A percentile compares a stretch with the other conserved stretches of the same genome.
phyloP scores from a whole-genome alignment of 179 eudicot species.

The Monotropa hypopitys region DNA sequence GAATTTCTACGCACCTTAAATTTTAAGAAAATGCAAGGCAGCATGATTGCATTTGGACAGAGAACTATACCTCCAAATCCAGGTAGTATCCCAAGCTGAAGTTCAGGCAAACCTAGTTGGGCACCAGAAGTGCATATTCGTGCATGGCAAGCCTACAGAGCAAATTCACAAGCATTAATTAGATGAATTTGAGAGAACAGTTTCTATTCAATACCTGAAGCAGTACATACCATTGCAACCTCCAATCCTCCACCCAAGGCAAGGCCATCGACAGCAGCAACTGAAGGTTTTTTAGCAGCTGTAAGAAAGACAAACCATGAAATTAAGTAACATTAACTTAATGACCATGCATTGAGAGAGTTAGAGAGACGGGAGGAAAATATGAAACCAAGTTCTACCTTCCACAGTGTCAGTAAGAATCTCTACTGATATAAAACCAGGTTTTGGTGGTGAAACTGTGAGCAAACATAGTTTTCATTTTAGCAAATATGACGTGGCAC shows the following conservation, averaged over 20 bases:
- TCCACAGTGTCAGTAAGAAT: slow-evolving; percentile 72
- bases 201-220: neutral
- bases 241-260: slow-evolving; percentile 94
- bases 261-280: slow-evolving; percentile 89
- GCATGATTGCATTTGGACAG: neutral
- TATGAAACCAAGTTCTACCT: slow-evolving; percentile 26
- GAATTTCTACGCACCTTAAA: neutral
- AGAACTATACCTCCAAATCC: slow-evolving; percentile 82
- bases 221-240: slow-evolving; percentile 73
- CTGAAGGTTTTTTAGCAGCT: slow-evolving; percentile 86
- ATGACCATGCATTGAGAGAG: neutral
- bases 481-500: neutral
- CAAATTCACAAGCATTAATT: neutral
- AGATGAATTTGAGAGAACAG: neutral
- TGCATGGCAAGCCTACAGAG: slow-evolving; percentile 72
- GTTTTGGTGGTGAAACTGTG: slow-evolving; percentile 53
- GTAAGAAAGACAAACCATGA: slow-evolving; percentile 5
- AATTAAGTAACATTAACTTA: neutral
- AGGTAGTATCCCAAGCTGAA: slow-evolving; percentile 82
- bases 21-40: neutral
- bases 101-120: slow-evolving; percentile 87
- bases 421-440: slow-evolving; percentile 72
- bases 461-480: neutral
- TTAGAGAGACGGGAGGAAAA: neutral
- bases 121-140: slow-evolving; percentile 73